Conservation (phyloP, 306 rosid species). For the Pterocarpus macrocarpus region DNA sequence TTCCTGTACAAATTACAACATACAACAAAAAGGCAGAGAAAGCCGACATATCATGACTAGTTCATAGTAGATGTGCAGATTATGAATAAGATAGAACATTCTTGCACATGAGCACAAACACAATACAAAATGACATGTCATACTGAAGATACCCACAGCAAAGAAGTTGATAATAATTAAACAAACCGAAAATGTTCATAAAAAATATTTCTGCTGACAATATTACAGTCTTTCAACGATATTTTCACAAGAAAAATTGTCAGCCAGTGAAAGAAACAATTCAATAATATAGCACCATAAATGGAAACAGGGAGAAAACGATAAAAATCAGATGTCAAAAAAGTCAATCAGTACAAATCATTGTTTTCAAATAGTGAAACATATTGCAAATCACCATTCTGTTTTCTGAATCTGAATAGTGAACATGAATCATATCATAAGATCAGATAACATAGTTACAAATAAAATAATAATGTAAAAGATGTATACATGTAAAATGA, state of each 20-base stretch:
- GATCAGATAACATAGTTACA: not conserved
- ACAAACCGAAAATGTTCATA: not conserved
- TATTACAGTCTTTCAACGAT: not conserved
- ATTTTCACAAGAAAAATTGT: not conserved
- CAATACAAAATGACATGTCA: not conserved
- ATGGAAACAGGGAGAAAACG: not conserved
- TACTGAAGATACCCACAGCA: not conserved
- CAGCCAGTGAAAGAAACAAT: slow-evolving; percentile 19
- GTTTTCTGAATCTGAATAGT: not conserved
- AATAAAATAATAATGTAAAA: not conserved
- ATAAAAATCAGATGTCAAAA: not conserved
- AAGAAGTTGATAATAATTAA: not conserved
- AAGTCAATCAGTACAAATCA: not conserved
- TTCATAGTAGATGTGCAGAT: not conserved
- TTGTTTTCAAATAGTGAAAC: too few relatives aligned
- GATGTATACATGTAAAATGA: not conserved
- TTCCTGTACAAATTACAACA: slow-evolving; percentile 67
- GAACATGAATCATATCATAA: slow-evolving; percentile 13
- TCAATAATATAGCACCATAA: not conserved
- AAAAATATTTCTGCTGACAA: not conserved
- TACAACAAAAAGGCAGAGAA: not conserved
- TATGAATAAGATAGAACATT: slow-evolving; percentile 2
- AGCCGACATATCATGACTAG: slow-evolving; percentile 11
- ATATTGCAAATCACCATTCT: not conserved
- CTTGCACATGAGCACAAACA: not conserved